Evolutionary conservation across 1,139 yeast genomes (phyloP).

Genomic region (Yamadazyma conglobata): DNA sequence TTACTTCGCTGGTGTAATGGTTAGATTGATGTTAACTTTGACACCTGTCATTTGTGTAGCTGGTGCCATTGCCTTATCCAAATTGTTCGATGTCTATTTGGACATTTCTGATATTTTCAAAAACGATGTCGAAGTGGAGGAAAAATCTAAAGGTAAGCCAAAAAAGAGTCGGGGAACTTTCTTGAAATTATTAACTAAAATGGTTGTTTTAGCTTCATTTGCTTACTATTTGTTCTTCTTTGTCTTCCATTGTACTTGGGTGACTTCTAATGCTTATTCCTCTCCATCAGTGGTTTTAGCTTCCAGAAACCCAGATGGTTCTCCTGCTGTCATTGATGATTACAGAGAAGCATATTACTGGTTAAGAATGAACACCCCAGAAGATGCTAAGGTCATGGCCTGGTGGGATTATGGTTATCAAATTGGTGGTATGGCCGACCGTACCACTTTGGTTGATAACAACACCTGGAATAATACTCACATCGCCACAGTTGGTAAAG

Average conservation of each 20-base stretch:
- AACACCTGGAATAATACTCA: slow-evolving; percentile 99
- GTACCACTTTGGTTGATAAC: slow-evolving; percentile 97
- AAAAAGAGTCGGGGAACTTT: slow-evolving; percentile 17
- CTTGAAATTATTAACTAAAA: slow-evolving; percentile 49
- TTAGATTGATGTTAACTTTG: slow-evolving; percentile 92
- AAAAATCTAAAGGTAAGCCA: slow-evolving; percentile 7
- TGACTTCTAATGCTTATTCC: slow-evolving; percentile 90
- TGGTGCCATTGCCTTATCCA: slow-evolving; percentile 81
- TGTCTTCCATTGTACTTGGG: slow-evolving; percentile 97
- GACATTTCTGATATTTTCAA: slow-evolving; percentile 50
- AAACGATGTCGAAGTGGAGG: slow-evolving; percentile 8
- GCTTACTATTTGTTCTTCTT: slow-evolving; percentile 72
- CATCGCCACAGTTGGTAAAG: slow-evolving; percentile 99
- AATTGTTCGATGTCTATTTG: slow-evolving; percentile 77
- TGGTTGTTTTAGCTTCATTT: slow-evolving; percentile 67
- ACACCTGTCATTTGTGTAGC: slow-evolving; percentile 95
- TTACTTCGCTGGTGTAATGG: slow-evolving; percentile 99
- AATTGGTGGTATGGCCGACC: slow-evolving; percentile 99
- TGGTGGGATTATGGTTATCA: slow-evolving; percentile 99
- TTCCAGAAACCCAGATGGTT: slow-evolving; percentile 80
- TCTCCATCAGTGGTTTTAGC: slow-evolving; percentile 97
- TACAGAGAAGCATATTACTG: slow-evolving; percentile 99
- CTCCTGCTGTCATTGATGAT: slow-evolving; percentile 84
- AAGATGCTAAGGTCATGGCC: slow-evolving; percentile 93
- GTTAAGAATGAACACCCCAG: slow-evolving; percentile 97